Evolutionary conservation across 1,139 yeast genomes (phyloP).

Genomic region (Geotrichum europaeum): DNA sequence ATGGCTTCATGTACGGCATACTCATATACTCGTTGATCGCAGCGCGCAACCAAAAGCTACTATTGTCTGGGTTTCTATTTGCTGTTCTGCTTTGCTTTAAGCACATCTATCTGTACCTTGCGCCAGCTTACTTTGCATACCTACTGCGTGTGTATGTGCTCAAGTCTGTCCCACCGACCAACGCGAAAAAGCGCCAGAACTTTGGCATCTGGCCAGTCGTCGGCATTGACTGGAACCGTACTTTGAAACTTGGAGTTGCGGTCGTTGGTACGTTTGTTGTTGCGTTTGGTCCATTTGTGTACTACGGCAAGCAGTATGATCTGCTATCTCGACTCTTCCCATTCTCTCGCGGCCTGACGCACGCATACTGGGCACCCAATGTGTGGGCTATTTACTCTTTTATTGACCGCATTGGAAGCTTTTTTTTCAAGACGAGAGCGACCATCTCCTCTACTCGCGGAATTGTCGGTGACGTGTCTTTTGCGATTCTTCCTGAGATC

Average conservation of each 20-base stretch:
- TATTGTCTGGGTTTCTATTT: conserved; percentile 68
- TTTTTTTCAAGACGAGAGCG: conserved; percentile 36
- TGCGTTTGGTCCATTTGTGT: conserved; percentile 79
- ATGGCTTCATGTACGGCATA: conserved; percentile 87
- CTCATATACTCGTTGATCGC: conserved; percentile 66
- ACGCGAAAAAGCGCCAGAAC: conserved; percentile 1
- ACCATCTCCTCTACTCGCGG: conserved; percentile 63
- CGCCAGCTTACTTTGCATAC: conserved; percentile 88
- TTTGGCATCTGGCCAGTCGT: conserved; percentile 25
- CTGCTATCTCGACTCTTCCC: conserved; percentile 74
- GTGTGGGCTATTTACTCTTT: conserved; percentile 93
- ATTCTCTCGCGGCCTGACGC: conserved; percentile 90
- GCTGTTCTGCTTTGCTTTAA: conserved; percentile 80
- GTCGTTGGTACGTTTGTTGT: conserved; percentile 57
- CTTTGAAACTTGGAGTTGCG: conserved; percentile 56
- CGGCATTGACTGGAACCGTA: conserved; percentile 43
- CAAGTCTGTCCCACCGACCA: conserved; percentile 19
- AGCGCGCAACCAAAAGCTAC: conserved; percentile 53
- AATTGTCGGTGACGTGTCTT: conserved; percentile 82
- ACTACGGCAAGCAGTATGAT: conserved; percentile 58
- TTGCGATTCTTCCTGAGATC: conserved; percentile 72
- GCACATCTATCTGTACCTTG: conserved; percentile 86
- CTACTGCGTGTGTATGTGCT: conserved; percentile 67
- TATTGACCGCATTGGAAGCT: conserved; percentile 64
- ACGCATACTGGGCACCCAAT: conserved; percentile 99